Conservation (phyloP, 768 basidiomycete genomes). For the Xerocomus potaroensis region DNA sequence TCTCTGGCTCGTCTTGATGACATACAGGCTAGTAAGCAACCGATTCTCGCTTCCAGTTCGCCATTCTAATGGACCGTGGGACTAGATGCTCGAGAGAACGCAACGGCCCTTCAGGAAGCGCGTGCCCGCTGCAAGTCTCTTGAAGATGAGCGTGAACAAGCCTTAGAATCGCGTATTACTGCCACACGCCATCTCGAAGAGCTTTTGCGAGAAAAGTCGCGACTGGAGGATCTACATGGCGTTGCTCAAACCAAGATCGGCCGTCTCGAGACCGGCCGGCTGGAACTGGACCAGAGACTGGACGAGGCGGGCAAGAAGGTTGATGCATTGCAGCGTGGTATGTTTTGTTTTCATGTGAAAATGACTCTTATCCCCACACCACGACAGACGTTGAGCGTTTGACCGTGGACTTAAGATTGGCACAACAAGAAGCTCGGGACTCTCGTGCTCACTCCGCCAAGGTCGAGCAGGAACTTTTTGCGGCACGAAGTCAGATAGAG, state of each 20-base stretch:
- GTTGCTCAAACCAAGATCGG: constrained; percentile 15
- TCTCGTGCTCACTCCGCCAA: constrained; percentile 11
- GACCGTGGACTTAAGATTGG: constrained; percentile 15
- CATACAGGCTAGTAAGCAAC: constrained; percentile 28
- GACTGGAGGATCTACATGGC: constrained; percentile 12
- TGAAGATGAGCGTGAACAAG: constrained; percentile 18
- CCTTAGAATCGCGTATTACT: constrained; percentile 5
- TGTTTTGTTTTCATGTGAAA: constrained; percentile 16
- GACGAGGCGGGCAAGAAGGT: constrained; percentile 4
- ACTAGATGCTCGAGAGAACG: constrained; percentile 16
- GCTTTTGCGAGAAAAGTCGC: constrained; percentile 23
- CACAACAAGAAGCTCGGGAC: constrained; percentile 9
- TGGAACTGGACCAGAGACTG: constrained; percentile 12
- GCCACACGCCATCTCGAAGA: constrained; percentile 15
- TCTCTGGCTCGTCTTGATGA: constrained; percentile 29
- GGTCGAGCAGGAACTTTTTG: constrained; percentile 21
- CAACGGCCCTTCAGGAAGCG: constrained; percentile 17
- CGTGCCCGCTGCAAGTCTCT: constrained; percentile 17
- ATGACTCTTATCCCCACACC: constrained; percentile 25
- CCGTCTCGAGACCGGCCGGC: constrained; percentile 8
- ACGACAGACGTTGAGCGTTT: constrained; percentile 18
- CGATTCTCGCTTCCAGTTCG: background rate
- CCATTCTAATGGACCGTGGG: background rate
- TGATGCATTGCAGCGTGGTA: constrained; percentile 20
- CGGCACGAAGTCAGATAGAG: constrained; percentile 18